Base-by-base conservation (phyloP, 2,329 filamentous ascomycete genomes). In the Hymenotorrendiella dingleyae region DNA sequence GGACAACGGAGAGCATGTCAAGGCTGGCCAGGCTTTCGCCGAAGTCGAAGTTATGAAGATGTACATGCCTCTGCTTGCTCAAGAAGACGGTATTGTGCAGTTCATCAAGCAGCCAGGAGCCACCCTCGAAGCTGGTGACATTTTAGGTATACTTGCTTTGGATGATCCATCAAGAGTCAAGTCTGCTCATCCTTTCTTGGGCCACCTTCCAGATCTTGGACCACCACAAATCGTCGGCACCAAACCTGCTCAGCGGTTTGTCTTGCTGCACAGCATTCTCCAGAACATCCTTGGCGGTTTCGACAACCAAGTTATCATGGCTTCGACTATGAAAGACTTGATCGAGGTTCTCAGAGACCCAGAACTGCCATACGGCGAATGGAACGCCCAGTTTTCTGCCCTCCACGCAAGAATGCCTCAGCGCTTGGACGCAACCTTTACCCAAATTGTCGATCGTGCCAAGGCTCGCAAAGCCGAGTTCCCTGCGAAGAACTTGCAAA, bases 1-100 rank as follows among this genome's bases (percentile, higher is more conserved):
- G 2, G 93, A 96, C 66, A 97, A 94, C 60, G 93, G 93, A 48
- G 78, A 89, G 55, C 93, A 98, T 64, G 81, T 98, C 66, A 84
- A 80, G 66, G 88, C 94, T 56, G 91, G 91, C 44, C 86, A 97
- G 66, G 74, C 91, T 24, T 98, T 89, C 61, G 93, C 93, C 43
- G 93, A 98, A 67, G 91, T 98, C 29, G 93, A 98, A 69, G 93
- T 98, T 68, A 98, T 98, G 93, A 98, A 98, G 78, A 98, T 98
- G 93, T 97, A 97, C 77, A 98, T 98, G 93, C 93, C 93, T 60
- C 76, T 98, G 42, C 78, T 98, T 48, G 86, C 93, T 3, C 84
- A 90, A 62, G 93, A 98, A 66, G 93, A 95, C 58, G 93, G 93
- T 72, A 78, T 94, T 42, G 91, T 98, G 43, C 93, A 96, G 71